phyloP scores from a whole-genome alignment of 1,139 yeast genomes.

The Candida sojae region DNA sequence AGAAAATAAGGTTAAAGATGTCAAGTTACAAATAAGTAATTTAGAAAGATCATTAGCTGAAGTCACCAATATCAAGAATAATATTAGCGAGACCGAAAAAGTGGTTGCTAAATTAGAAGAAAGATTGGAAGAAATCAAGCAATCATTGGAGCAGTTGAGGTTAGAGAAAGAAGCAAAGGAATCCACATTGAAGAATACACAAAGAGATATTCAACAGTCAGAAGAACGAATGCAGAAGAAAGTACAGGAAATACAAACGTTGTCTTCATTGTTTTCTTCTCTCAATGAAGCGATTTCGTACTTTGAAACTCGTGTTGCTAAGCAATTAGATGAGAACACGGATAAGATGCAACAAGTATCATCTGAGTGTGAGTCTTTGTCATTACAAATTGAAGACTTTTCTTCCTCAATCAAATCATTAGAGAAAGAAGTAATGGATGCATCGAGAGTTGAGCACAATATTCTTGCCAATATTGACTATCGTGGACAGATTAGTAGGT shows the following conservation, averaged over 20 bases:
- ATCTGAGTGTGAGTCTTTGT: constrained; percentile 10
- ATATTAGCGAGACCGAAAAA: constrained; percentile 21
- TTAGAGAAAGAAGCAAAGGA: constrained; percentile 17
- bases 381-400: constrained; percentile 26
- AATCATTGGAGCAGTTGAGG: constrained; percentile 15
- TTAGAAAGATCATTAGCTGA: constrained; percentile 54
- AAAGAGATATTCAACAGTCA: constrained; percentile 22
- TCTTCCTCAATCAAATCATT: constrained; percentile 19
- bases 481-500: constrained; percentile 29
- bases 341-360: constrained; percentile 13
- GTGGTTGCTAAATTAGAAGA: constrained; percentile 14
- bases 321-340: constrained; percentile 20
- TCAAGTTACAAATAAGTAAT: constrained; percentile 54
- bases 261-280: constrained; percentile 8
- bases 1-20: constrained; percentile 58
- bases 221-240: constrained; percentile 11
- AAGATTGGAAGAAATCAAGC: constrained; percentile 17
- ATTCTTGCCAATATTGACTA: constrained; percentile 44
- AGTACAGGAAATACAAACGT: constrained; percentile 4
- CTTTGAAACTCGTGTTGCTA: constrained; percentile 23
- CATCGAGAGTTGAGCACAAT: constrained; percentile 37
- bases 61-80: constrained; percentile 20
- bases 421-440: constrained; percentile 35
- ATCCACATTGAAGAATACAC: constrained; percentile 25
- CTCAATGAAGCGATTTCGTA: constrained; percentile 16